Percentiles rank a stretch among this genome's conserved stretches.
Evolutionary conservation across 176 grass and related monocot genomes (phyloP).

Genomic region (Tillandsia leiboldiana): DNA sequence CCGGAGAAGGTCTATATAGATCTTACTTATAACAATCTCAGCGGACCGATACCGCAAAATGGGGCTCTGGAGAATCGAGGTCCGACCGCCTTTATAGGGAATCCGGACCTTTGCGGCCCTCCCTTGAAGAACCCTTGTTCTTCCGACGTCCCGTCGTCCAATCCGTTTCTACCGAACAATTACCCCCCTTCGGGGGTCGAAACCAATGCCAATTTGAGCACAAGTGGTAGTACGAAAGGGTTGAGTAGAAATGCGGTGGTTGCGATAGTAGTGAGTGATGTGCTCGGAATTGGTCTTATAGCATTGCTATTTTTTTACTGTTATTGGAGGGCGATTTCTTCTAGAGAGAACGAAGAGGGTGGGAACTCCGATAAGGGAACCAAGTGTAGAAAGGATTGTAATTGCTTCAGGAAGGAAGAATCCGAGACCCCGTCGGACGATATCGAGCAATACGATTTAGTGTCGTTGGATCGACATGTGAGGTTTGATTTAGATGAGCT

Average conservation of each 20-base stretch:
- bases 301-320: constrained; percentile 72
- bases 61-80: constrained; percentile 71
- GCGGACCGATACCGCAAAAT: constrained; percentile 68
- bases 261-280: constrained; percentile 60
- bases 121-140: constrained; percentile 71
- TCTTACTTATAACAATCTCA: constrained; percentile 82
- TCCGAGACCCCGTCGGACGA: constrained; percentile 37
- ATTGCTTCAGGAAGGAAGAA: constrained; percentile 59
- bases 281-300: constrained; percentile 57
- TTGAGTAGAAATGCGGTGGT: constrained; percentile 46
- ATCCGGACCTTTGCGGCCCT: constrained; percentile 57
- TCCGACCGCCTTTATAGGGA: constrained; percentile 66
- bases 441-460: constrained; percentile 47
- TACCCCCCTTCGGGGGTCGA: constrained; percentile 6
- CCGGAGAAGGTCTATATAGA: constrained; percentile 94
- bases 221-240: constrained; percentile 35
- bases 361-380: constrained; percentile 16
- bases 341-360: constrained; percentile 25
- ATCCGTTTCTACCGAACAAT: constrained; percentile 34
- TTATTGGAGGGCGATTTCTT: constrained; percentile 43
- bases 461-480: constrained; percentile 53
- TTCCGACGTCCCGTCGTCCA: constrained; percentile 29
- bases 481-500: constrained; percentile 70
- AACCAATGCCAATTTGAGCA: constrained; percentile 8
- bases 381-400: constrained; percentile 38